phyloP scores from a whole-genome alignment of 148 eudicot genomes.

The Persicaria tinctoria region DNA sequence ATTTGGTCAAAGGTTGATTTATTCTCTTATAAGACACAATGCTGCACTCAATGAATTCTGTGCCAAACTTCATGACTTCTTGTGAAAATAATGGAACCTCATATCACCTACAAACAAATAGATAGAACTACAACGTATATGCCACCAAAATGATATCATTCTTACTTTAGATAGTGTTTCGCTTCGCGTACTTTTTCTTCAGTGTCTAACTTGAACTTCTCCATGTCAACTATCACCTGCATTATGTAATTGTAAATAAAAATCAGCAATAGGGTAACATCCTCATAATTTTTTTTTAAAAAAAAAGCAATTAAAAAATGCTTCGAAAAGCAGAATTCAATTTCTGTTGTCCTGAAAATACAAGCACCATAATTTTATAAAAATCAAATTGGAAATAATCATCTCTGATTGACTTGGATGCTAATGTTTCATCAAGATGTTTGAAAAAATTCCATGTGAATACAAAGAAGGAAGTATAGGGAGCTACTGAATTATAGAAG shows the following conservation, averaged over 20 bases:
- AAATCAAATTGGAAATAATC: too few relatives aligned
- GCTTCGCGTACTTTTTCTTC: slow-evolving; percentile 53
- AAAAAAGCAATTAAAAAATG: not conserved
- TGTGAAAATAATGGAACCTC: not conserved
- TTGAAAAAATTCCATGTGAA: too few relatives aligned
- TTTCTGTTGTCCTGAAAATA: not conserved
- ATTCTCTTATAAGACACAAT: too few relatives aligned
- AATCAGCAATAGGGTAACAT: not conserved
- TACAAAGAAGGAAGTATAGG: too few relatives aligned
- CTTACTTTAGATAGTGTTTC: slow-evolving; percentile 58
- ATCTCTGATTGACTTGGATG: too few relatives aligned
- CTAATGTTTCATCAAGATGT: too few relatives aligned
- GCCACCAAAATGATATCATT: slow-evolving; percentile 4
- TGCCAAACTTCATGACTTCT: too few relatives aligned
- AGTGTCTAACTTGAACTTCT: slow-evolving; percentile 71
- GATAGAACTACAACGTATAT: not conserved
- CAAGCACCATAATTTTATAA: not conserved
- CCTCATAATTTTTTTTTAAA: not conserved
- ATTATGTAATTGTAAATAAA: slow-evolving; percentile 9
- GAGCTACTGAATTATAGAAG: too few relatives aligned
- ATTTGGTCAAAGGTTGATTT: too few relatives aligned
- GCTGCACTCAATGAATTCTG: too few relatives aligned
- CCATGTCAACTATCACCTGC: slow-evolving; percentile 91
- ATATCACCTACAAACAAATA: not conserved
- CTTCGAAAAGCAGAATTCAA: not conserved